Evolutionary conservation across 352 stramenopile species (phyloP).

Genomic region (Globisporangium alternatum): DNA sequence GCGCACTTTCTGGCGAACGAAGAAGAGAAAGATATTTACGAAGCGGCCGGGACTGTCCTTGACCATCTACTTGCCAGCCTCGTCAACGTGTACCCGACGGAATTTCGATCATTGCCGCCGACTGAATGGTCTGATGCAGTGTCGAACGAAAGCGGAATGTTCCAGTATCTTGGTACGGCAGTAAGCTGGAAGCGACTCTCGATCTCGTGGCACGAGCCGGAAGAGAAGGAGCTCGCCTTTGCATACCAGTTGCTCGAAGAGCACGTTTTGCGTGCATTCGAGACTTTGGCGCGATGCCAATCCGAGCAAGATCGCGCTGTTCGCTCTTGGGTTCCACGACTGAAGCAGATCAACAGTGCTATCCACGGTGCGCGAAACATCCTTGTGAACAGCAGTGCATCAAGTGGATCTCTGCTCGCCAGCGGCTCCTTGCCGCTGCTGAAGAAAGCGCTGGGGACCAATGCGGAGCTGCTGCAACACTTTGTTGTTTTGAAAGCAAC

Average conservation of each 20-base stretch:
- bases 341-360: constrained; percentile 44
- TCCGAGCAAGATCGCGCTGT: constrained; percentile 30
- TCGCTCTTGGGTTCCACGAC: constrained; percentile 39
- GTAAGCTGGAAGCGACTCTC: constrained; percentile 52
- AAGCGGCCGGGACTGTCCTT: constrained; percentile 41
- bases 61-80: constrained; percentile 43
- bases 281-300: constrained; percentile 26
- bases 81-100: constrained; percentile 48
- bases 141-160: constrained; percentile 37
- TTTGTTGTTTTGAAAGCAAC: constrained; percentile 39
- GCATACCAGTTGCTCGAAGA: constrained; percentile 48
- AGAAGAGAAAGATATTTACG: constrained; percentile 60
- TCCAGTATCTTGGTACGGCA: constrained; percentile 54
- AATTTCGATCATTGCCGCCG: constrained; percentile 57
- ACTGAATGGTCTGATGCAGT: constrained; percentile 42
- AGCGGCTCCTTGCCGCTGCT: constrained; percentile 40
- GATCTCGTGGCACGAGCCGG: constrained; percentile 64
- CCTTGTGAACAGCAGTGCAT: constrained; percentile 28
- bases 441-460: constrained; percentile 22
- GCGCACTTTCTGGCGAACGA: constrained; percentile 37
- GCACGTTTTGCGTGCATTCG: constrained; percentile 38
- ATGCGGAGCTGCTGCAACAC: constrained; percentile 31
- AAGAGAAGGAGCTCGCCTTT: constrained; percentile 49
- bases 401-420: constrained; percentile 13
- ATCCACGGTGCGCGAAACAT: constrained; percentile 50